These are phyloP conservation scores for Colletotrichum paranaense DNA, from an alignment of 2,329 filamentous ascomycete species.

Conservation along the genomic window DNA sequence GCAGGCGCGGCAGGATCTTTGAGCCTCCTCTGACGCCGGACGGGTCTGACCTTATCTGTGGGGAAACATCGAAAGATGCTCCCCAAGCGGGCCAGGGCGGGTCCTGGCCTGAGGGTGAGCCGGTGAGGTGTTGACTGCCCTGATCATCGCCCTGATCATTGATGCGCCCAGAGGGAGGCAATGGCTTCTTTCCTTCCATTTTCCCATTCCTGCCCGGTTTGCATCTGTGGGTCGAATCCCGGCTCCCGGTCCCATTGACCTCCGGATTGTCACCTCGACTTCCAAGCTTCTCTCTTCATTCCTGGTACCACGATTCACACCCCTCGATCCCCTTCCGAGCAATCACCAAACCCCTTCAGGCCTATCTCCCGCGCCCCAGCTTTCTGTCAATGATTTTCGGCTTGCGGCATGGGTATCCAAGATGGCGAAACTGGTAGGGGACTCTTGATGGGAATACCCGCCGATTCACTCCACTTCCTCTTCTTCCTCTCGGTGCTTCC, in stretches of 20 bases:
- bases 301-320: background rate
- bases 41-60: slow-evolving; percentile 32
- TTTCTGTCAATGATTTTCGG: background rate
- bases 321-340: background rate
- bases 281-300: background rate
- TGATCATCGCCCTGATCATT: background rate
- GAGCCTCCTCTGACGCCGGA: background rate
- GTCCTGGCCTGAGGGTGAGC: background rate
- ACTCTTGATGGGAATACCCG: slow-evolving; percentile 23
- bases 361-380: background rate
- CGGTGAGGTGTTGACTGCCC: background rate
- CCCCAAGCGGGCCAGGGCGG: slow-evolving; percentile 13
- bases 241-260: background rate
- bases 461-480: background rate
- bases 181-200: background rate
- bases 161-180: background rate
- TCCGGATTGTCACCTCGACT: background rate
- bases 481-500: slow-evolving; percentile 11
- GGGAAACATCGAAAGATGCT: slow-evolving; percentile 33
- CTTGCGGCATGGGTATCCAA: background rate
- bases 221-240: background rate
- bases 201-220: background rate
- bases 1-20: background rate
- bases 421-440: slow-evolving; percentile 17
- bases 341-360: background rate